Evolutionary conservation across 1,139 yeast genomes (phyloP).

Genomic region (Debaryomyces sp.): DNA sequence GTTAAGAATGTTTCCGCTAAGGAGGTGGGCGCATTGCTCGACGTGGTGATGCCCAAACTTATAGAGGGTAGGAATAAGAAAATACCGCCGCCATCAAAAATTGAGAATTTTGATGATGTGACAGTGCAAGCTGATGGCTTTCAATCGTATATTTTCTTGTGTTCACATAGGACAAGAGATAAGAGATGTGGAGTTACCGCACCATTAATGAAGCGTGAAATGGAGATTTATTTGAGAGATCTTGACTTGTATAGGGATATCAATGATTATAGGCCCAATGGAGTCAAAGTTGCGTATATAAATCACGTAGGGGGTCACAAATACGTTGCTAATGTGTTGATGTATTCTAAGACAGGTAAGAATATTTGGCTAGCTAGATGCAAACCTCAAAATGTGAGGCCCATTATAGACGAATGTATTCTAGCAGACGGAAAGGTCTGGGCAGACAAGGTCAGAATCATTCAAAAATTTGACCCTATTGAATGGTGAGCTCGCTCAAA

Average conservation of each 20-base stretch:
- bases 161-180: conserved; percentile 91
- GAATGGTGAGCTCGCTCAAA: conserved; percentile 48
- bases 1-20: conserved; percentile 51
- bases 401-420: conserved; percentile 75
- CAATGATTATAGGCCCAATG: conserved; percentile 73
- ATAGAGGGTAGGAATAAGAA: conserved; percentile 24
- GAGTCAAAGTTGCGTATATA: conserved; percentile 67
- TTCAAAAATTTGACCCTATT: conserved; percentile 53
- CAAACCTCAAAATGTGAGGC: conserved; percentile 71
- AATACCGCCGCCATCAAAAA: conserved; percentile 5
- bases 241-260: conserved; percentile 70
- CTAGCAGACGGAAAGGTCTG: conserved; percentile 66
- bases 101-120: conserved; percentile 19
- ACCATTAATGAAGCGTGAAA: conserved; percentile 82
- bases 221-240: conserved; percentile 71
- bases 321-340: conserved; percentile 83
- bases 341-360: conserved; percentile 70
- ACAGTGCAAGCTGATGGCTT: conserved; percentile 35
- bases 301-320: conserved; percentile 97
- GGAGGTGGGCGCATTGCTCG: conserved; percentile 49
- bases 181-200: conserved; percentile 94
- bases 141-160: conserved; percentile 67
- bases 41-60: conserved; percentile 47
- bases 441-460: conserved; percentile 69
- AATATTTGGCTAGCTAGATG: conserved; percentile 89